Evolutionary conservation across 1,284 basidiomycete genomes (phyloP), one percentile per base, ranked within the genome.

Genomic region (Erythrobasidium hasegawianum): DNA sequence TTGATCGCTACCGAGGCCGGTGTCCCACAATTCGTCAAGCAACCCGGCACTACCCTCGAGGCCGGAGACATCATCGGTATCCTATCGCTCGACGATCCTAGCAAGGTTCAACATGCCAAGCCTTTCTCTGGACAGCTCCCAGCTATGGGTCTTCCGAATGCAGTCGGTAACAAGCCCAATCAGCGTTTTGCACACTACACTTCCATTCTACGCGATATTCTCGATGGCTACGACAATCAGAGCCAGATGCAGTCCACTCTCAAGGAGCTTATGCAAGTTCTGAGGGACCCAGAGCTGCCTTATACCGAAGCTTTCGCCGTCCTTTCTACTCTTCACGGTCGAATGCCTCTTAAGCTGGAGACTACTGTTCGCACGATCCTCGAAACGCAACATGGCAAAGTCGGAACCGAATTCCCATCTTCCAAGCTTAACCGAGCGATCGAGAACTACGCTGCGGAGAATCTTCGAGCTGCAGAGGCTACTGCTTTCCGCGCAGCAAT

Each of bases 61-160:
- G 90, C 94, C n/a, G 96, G 96, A 55, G 96, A 97, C 78, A 93
- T 98, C 70, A 86, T 99, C 69, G 96, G 96, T 80, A 95, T 98
- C 76, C 83, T 98, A 59, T 91, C 91, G 16, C 86, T 98, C 66
- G 96, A 98, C 76, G 95, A 98, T 78, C 96, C 96, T 40, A 85
- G 87, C 72, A 92, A 93, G 71, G 96, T 98, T 75, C 96, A 92
- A 78, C 95, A 97, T 74, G 96, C 96, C 69, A 97, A 94, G 80
- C 95, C 95, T 0, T 98, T 97, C 78, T 91, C 94, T 74, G 93
- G 93, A 58, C 87, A 93, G 60, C 85, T 98, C 27, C 90, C 93
- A 18, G 75, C 84, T 13, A 87, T 91, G 83, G 93, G 95, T 64
- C 81, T 86, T 40, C 92, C 94, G 53, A 86, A 85, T 73, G 87